A percentile compares a stretch with the other conserved stretches of the same genome.
These are phyloP conservation scores for Cladophialophora exuberans DNA, from an alignment of 2,329 filamentous ascomycete genomes.

Conservation along the genomic window DNA sequence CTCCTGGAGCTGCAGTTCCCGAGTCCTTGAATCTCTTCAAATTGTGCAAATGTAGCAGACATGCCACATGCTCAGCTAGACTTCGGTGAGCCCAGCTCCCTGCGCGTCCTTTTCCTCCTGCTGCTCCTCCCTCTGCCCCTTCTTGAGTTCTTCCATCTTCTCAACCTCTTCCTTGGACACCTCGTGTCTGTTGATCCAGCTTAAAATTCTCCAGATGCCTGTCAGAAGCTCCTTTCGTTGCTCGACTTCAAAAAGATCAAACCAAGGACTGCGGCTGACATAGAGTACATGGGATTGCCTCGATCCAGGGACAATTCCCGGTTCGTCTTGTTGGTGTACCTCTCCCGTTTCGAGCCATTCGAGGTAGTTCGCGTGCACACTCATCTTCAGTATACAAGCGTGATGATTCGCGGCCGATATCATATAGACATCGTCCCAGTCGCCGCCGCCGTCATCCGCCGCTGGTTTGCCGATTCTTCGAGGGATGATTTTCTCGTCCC, in stretches of 20 bases:
- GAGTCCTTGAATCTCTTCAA: too few relatives aligned
- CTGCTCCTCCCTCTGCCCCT: constrained; percentile 1
- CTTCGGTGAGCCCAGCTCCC: too few relatives aligned
- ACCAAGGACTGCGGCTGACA: constrained; percentile 62
- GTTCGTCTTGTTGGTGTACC: background rate
- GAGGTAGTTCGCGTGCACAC: constrained; percentile 60
- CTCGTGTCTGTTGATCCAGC: constrained; percentile 51
- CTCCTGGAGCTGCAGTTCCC: too few relatives aligned
- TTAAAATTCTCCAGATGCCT: constrained; percentile 62
- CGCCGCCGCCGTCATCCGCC: constrained; percentile 13
- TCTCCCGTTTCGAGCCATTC: constrained; percentile 53
- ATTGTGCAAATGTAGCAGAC: too few relatives aligned
- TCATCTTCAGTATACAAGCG: constrained; percentile 61
- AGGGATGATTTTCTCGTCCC: constrained; percentile 33
- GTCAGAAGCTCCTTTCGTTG: constrained; percentile 61
- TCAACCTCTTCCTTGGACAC: constrained; percentile 28
- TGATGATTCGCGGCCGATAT: constrained; percentile 56
- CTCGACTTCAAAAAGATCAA: constrained; percentile 57
- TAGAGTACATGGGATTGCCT: constrained; percentile 47
- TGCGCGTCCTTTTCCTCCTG: constrained; percentile 10
- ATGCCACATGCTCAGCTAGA: too few relatives aligned
- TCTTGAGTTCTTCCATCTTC: constrained; percentile 24
- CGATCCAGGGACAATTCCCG: background rate
- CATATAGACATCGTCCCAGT: constrained; percentile 28
- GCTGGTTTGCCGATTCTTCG: constrained; percentile 27